Evolutionary conservation across 1,284 basidiomycete genomes (phyloP), one percentile per base, ranked within the genome.

Genomic region (Papiliotrema terrestris): DNA sequence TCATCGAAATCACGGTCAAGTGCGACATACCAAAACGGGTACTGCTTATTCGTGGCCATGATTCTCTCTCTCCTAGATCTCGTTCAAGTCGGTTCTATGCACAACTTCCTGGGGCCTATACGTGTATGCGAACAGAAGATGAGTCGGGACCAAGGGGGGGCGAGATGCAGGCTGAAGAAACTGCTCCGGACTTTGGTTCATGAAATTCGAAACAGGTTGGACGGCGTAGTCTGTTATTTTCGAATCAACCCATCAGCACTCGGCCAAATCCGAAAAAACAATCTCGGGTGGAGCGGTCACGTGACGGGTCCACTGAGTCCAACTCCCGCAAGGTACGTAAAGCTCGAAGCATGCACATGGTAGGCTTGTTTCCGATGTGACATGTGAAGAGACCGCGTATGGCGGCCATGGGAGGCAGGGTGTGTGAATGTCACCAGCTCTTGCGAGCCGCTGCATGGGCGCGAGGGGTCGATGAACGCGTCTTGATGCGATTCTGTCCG

Each of bases 21-120:
- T 41, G 17, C 39, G 39, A 49, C 46, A 22, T 35, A 49, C 46
- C 46, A 49, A 22, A 49, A 49, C 36, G 46, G 46, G 22, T 49
- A 49, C 20, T 25, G 23, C 36, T 49, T 49, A 20, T 49, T 49
- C 32, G 36, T n/a, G 20, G 45, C 8, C 45, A 46, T 46, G 29
- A 32, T 32, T 11, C 29, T 41, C 17, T 41, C 17, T 41, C 39
- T 41, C 15, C 17, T 8, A 20, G 39, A 5, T 41, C 5, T 41
- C 39, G 20, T 15, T 41, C 20, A 17, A 17, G 20, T 20, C 17
- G 5, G 39, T 17, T 41, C 15, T 41, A 8, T 20, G 5, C 17
- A 41, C 17, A n/a, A 17, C 15, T n/a, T 8, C 6, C 4, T 17
- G n/a, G 15, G 5, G 39, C 39, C 39, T 17, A 15, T 41, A 41